A percentile compares a stretch with the other conserved stretches of the same genome.
Evolutionary conservation across 2,329 filamentous ascomycete species (phyloP).

Genomic region (Sphaerulina populicola): DNA sequence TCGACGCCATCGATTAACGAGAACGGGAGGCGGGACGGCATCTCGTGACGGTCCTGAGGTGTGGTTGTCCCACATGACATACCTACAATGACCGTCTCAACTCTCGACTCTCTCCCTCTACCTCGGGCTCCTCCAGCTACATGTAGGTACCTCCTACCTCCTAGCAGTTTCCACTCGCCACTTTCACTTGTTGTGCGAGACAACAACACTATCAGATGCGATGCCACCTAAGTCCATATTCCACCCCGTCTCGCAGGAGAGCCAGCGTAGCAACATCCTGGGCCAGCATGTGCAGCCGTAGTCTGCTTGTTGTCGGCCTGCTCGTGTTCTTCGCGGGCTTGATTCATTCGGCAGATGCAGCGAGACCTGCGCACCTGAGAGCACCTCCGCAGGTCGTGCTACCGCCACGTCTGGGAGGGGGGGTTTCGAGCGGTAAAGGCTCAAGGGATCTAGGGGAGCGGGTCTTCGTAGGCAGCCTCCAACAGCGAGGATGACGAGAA

Average conservation of each 20-base stretch:
- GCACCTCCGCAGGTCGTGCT: constrained; percentile 5
- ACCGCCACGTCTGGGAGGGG: constrained; percentile 4
- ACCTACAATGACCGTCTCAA: not conserved
- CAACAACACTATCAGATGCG: constrained; percentile 2
- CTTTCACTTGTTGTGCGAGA: not conserved
- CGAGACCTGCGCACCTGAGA: constrained; percentile 9
- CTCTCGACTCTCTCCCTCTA: not conserved
- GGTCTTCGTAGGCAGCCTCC: constrained; percentile 6
- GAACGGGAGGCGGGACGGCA: not conserved
- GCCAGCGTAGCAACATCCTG: not conserved
- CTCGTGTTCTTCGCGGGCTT: constrained; percentile 8
- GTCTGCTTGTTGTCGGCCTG: constrained; percentile 18
- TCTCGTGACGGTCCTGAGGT: not conserved
- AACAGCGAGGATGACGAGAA: not conserved
- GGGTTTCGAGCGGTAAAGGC: not conserved
- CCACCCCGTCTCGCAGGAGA: not conserved
- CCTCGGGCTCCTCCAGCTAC: too few species aligned
- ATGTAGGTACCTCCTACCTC: too few species aligned
- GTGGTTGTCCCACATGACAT: not conserved
- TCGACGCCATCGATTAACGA: too few species aligned
- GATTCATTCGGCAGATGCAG: constrained; percentile 8
- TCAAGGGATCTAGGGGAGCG: constrained; percentile 5
- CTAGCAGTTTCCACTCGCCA: too few species aligned
- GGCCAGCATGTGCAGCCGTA: constrained; percentile 21
- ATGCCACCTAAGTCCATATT: constrained; percentile 5